Percentiles rank a stretch among this genome's conserved stretches.
phyloP scores from a whole-genome alignment of 106 monocot genomes.

The Dendrobium officinale region DNA sequence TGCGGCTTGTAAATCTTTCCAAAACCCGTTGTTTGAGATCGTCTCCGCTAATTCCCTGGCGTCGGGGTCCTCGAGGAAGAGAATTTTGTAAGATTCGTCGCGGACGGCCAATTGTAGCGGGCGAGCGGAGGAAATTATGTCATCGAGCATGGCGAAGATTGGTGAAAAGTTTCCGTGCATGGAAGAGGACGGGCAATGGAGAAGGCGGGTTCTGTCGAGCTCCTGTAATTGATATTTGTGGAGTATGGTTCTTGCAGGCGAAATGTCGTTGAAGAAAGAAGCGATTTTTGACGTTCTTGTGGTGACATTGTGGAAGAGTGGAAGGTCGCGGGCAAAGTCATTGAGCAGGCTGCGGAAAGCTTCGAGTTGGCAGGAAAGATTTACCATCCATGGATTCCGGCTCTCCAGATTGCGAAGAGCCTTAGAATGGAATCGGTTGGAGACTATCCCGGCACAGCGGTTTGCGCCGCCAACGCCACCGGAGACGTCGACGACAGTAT shows the following conservation, averaged over 20 bases:
- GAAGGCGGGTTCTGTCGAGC: slow-evolving; percentile 34
- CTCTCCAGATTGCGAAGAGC: slow-evolving; percentile 54
- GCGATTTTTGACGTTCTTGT: slow-evolving; percentile 32
- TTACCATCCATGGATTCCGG: slow-evolving; percentile 65
- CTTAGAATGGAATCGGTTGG: slow-evolving; percentile 35
- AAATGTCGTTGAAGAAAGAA: slow-evolving; percentile 43
- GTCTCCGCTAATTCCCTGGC: slow-evolving; percentile 19
- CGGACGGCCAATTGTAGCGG: slow-evolving; percentile 21
- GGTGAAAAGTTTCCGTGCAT: not conserved
- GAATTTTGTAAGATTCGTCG: slow-evolving; percentile 33
- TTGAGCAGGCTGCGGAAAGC: slow-evolving; percentile 48
- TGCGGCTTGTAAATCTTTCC: slow-evolving; percentile 37
- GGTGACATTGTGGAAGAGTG: slow-evolving; percentile 22
- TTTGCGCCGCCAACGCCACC: not conserved
- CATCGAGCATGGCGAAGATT: slow-evolving; percentile 32
- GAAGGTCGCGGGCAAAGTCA: slow-evolving; percentile 36
- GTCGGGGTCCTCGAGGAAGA: slow-evolving; percentile 16
- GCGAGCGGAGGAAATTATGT: slow-evolving; percentile 22
- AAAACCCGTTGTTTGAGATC: slow-evolving; percentile 29
- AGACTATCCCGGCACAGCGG: slow-evolving; percentile 33
- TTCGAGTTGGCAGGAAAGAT: slow-evolving; percentile 58
- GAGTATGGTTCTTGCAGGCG: slow-evolving; percentile 24
- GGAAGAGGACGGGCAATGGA: slow-evolving; percentile 11
- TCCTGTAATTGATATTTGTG: slow-evolving; percentile 45
- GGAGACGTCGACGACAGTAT: slow-evolving; percentile 21